These are phyloP conservation scores for Melanogaster broomeanus DNA, from an alignment of 768 basidiomycete species.

Conservation along the genomic window DNA sequence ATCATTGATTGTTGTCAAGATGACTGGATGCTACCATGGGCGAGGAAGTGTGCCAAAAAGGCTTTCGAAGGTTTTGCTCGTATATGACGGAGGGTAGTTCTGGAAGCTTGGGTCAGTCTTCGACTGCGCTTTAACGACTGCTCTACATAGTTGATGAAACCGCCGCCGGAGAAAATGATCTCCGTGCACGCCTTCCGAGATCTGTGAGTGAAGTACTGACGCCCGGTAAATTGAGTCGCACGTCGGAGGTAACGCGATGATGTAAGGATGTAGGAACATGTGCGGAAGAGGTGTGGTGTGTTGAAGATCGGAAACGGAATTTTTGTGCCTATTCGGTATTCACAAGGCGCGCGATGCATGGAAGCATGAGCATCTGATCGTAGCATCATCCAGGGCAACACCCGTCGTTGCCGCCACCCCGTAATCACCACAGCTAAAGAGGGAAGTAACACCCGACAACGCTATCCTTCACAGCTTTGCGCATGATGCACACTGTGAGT, in stretches of 20 bases:
- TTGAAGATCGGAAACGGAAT: constrained; percentile 18
- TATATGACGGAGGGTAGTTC: not conserved
- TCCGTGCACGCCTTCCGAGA: constrained; percentile 23
- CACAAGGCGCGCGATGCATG: too few relatives aligned
- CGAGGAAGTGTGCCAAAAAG: constrained; percentile 30
- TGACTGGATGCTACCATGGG: constrained; percentile 30
- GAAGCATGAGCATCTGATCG: not conserved
- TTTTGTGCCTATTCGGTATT: not conserved
- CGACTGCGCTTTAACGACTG: too few relatives aligned
- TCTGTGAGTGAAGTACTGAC: constrained; percentile 23
- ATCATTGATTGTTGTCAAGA: constrained; percentile 34
- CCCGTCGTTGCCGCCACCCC: not conserved
- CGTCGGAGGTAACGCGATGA: constrained; percentile 27
- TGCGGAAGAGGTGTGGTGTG: constrained; percentile 29
- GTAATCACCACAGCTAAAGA: not conserved
- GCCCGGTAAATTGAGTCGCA: constrained; percentile 35
- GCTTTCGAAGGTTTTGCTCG: constrained; percentile 4
- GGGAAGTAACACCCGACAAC: constrained; percentile 19
- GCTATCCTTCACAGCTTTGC: constrained; percentile 25
- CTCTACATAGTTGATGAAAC: constrained; percentile 11
- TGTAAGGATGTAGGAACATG: constrained; percentile 28
- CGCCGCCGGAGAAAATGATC: constrained; percentile 12
- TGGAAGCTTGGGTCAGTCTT: too few relatives aligned
- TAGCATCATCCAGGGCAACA: constrained; percentile 2
- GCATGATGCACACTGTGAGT: constrained; percentile 48